Evolutionary conservation across 78 protist species (phyloP).

Genomic region (Andalucia godoyi): DNA sequence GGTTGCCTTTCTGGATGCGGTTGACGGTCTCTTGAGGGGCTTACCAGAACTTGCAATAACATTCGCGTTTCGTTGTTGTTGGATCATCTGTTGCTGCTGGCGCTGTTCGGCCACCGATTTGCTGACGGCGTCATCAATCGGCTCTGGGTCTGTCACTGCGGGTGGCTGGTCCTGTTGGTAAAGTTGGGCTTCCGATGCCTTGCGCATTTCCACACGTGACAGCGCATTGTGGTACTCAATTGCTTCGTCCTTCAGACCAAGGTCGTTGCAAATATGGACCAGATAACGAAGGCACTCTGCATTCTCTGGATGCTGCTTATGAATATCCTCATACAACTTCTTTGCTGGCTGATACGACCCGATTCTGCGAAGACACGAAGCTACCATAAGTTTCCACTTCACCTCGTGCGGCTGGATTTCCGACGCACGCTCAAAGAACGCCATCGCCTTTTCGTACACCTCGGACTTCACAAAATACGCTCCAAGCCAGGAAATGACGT

Average conservation of each 20-base stretch:
- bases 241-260: slow-evolving; percentile 16
- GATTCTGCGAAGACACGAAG: slow-evolving; percentile 38
- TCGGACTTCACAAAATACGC: slow-evolving; percentile 45
- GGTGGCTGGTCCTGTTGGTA: too few relatives aligned
- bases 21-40: too few relatives aligned
- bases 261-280: slow-evolving; percentile 14
- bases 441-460: slow-evolving; percentile 56
- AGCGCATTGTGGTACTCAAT: slow-evolving; percentile 2
- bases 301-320: slow-evolving; percentile 32
- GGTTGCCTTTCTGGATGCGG: too few relatives aligned
- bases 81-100: neutral
- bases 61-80: neutral
- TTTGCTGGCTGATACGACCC: slow-evolving; percentile 32
- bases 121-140: neutral
- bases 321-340: slow-evolving; percentile 19
- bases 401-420: slow-evolving; percentile 53
- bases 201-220: neutral
- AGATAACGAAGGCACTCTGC: slow-evolving; percentile 35
- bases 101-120: neutral
- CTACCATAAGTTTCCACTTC: slow-evolving; percentile 67
- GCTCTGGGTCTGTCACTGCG: neutral
- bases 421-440: slow-evolving; percentile 54
- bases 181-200: neutral
- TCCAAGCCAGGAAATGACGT: slow-evolving; percentile 67
- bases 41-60: too few relatives aligned